Evolutionary conservation across 306 rosid species (phyloP).

Genomic region (Vicia sativa): DNA sequence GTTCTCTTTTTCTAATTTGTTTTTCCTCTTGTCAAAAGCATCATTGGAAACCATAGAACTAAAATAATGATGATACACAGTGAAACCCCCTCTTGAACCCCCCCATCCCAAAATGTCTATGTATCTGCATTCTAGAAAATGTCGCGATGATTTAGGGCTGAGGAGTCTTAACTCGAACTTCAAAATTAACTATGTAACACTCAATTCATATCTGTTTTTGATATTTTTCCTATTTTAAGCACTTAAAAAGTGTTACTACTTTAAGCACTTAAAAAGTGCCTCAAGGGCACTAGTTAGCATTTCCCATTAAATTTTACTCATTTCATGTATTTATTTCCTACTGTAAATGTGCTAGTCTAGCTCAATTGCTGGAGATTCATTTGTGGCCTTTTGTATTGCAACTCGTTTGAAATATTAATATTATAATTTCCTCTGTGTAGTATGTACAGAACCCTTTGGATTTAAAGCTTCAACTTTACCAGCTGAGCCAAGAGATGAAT

Average conservation of each 20-base stretch:
- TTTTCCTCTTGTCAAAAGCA: background rate
- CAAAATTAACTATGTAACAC: conserved; percentile 12
- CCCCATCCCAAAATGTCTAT: too few relatives aligned
- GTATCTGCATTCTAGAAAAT: conserved; percentile 15
- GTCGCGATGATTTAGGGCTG: conserved; percentile 8
- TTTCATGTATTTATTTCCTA: conserved; percentile 14
- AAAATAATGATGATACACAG: background rate
- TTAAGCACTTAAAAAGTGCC: too few relatives aligned
- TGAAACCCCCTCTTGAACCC: too few relatives aligned
- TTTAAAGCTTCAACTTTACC: conserved; percentile 2
- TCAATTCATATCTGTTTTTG: conserved; percentile 4
- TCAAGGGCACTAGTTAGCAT: too few relatives aligned
- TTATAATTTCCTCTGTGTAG: background rate
- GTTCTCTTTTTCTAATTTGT: conserved; percentile 8
- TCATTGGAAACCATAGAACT: conserved; percentile 5
- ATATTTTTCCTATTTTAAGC: conserved; percentile 1
- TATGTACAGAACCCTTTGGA: background rate
- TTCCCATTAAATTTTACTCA: conserved; percentile 11
- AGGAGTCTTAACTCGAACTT: background rate
- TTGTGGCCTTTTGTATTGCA: conserved; percentile 1
- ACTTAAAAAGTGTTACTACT: too few relatives aligned
- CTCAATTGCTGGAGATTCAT: conserved; percentile 18
- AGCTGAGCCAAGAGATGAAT: conserved; percentile 1
- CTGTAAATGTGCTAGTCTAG: conserved; percentile 11
- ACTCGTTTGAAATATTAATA: background rate